These are phyloP conservation scores for Phylloporus sp. DNA, from an alignment of 768 basidiomycete genomes.

Conservation along the genomic window DNA sequence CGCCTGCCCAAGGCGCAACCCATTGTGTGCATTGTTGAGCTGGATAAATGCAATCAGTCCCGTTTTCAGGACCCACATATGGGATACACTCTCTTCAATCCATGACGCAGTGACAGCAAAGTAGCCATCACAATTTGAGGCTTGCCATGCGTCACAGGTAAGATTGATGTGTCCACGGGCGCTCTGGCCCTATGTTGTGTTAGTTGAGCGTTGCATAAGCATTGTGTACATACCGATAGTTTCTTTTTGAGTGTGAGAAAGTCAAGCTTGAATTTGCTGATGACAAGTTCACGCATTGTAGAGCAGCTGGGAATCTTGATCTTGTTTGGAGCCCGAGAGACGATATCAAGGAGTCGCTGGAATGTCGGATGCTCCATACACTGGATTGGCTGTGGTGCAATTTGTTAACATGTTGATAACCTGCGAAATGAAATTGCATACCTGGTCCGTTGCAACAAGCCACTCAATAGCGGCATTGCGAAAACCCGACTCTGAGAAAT, in stretches of 20 bases:
- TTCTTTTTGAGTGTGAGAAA: constrained; percentile 1
- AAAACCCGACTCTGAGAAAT: neutral
- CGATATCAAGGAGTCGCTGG: neutral
- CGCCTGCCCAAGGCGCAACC: constrained; percentile 17
- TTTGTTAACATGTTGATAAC: neutral
- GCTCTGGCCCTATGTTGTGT: neutral
- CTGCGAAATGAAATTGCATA: neutral
- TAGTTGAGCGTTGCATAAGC: neutral
- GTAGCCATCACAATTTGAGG: constrained; percentile 34
- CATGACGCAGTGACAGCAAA: constrained; percentile 32
- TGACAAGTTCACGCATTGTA: neutral
- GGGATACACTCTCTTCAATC: constrained; percentile 6
- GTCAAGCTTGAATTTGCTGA: constrained; percentile 6
- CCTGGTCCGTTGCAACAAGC: constrained; percentile 2
- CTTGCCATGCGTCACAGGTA: constrained; percentile 41
- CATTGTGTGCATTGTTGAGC: constrained; percentile 37
- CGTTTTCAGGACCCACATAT: constrained; percentile 27
- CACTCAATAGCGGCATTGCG: neutral
- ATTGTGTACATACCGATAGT: neutral
- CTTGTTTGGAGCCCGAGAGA: neutral
- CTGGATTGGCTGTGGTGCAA: constrained; percentile 1
- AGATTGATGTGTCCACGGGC: constrained; percentile 19
- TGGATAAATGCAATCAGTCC: constrained; percentile 34
- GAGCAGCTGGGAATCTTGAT: neutral
- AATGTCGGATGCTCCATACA: neutral